These are phyloP conservation scores for Trichoderma sp. DNA, from an alignment of 2,329 filamentous ascomycete genomes.

Conservation along the genomic window DNA sequence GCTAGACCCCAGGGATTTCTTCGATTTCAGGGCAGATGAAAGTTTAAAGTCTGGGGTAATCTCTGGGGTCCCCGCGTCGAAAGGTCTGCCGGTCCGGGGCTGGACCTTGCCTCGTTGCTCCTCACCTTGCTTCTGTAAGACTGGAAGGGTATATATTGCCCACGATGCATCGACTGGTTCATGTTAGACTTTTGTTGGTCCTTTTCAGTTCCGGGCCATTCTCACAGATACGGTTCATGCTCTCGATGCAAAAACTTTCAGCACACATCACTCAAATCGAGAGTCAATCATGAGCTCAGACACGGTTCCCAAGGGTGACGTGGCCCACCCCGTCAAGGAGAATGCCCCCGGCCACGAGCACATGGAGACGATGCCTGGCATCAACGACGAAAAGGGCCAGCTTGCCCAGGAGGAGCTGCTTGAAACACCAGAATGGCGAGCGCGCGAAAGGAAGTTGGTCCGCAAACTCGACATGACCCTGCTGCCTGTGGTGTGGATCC, in stretches of 20 bases:
- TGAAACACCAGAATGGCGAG: constrained; percentile 16
- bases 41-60: not conserved
- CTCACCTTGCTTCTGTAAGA: not conserved
- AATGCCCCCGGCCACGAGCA: constrained; percentile 9
- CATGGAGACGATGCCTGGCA: constrained; percentile 1
- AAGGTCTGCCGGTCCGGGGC: constrained; percentile 13
- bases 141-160: constrained; percentile 8
- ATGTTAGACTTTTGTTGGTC: not conserved
- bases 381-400: not conserved
- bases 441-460: constrained; percentile 56
- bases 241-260: not conserved
- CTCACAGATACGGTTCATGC: not conserved
- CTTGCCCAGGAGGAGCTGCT: constrained; percentile 1
- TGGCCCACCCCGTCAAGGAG: constrained; percentile 3
- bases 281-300: constrained; percentile 11
- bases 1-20: constrained; percentile 10
- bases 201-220: not conserved
- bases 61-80: constrained; percentile 16
- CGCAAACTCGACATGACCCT: constrained; percentile 66
- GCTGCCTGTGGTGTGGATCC: constrained; percentile 48
- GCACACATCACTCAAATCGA: not conserved
- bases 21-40: not conserved
- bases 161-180: not conserved
- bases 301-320: not conserved
- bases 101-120: not conserved